Conservation (phyloP, 202 grass and related monocot species). For the Bolboschoenoplectus hybrid region DNA sequence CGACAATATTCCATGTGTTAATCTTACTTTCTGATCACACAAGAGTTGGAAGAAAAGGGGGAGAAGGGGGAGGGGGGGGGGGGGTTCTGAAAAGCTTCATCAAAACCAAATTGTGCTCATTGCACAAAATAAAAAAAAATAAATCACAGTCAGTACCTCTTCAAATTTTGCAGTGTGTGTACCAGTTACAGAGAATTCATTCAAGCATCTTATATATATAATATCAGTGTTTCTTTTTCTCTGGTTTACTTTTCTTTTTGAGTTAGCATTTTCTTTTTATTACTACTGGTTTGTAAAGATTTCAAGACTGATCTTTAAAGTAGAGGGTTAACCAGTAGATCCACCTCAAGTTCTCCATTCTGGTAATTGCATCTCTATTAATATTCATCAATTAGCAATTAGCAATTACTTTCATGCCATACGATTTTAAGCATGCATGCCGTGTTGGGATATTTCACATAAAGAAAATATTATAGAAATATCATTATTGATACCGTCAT, state of each 20-base stretch:
- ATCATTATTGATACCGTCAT: too few species aligned
- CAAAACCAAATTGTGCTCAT: neutral
- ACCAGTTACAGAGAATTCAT: neutral
- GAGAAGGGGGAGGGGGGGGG: too few species aligned
- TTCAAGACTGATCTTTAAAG: too few species aligned
- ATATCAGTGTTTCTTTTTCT: neutral
- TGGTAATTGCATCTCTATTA: too few species aligned
- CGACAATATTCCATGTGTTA: neutral
- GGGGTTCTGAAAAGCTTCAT: neutral
- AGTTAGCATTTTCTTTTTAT: neutral
- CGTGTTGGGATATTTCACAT: too few species aligned
- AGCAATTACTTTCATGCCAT: too few species aligned
- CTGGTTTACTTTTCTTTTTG: neutral
- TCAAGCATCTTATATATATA: neutral
- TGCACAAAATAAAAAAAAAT: neutral
- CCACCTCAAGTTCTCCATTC: neutral
- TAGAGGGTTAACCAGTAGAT: neutral
- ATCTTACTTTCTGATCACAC: neutral
- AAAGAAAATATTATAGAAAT: too few species aligned
- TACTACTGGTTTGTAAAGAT: too few species aligned
- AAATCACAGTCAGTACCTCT: neutral
- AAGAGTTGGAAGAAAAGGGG: too few species aligned
- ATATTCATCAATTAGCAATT: too few species aligned
- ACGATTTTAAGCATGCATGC: too few species aligned
- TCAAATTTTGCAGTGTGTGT: neutral